These are phyloP conservation scores for Ustulina deusta DNA, from an alignment of 2,329 filamentous ascomycete species.

Conservation along the genomic window DNA sequence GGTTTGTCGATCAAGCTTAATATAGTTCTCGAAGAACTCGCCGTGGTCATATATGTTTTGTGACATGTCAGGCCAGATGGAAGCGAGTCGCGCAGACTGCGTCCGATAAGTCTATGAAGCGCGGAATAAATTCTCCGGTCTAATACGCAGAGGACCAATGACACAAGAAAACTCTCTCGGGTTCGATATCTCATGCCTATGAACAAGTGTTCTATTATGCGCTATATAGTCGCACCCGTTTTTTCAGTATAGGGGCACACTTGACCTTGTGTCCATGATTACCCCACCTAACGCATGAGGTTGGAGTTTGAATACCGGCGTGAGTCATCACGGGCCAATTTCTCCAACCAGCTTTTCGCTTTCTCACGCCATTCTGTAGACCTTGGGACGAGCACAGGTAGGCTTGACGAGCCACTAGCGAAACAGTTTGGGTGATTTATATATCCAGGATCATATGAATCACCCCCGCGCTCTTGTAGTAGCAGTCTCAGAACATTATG, in stretches of 20 bases:
- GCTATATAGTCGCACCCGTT: not conserved
- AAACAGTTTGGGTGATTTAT: too few relatives aligned
- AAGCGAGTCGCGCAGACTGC: not conserved
- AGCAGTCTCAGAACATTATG: too few relatives aligned
- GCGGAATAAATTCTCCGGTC: not conserved
- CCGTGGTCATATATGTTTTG: slow-evolving; percentile 58
- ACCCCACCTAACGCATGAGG: not conserved
- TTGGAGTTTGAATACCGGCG: not conserved
- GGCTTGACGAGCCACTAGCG: too few relatives aligned
- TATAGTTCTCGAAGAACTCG: slow-evolving; percentile 59
- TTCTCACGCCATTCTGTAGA: not conserved
- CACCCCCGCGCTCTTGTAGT: too few relatives aligned
- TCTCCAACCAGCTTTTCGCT: too few relatives aligned
- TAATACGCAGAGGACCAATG: not conserved
- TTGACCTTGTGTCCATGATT: not conserved
- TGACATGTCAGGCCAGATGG: slow-evolving; percentile 42
- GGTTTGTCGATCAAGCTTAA: slow-evolving; percentile 55
- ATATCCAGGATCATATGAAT: too few relatives aligned
- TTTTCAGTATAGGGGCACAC: not conserved
- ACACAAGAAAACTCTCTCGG: too few relatives aligned
- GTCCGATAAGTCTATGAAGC: not conserved
- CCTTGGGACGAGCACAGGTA: too few relatives aligned
- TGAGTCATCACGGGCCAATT: not conserved
- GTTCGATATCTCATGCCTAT: not conserved
- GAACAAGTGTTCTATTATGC: not conserved